A percentile compares a stretch with the other conserved stretches of the same genome.
These are phyloP conservation scores for Solanum piurae DNA, from an alignment of 257 asterid genomes.

Conservation along the genomic window DNA sequence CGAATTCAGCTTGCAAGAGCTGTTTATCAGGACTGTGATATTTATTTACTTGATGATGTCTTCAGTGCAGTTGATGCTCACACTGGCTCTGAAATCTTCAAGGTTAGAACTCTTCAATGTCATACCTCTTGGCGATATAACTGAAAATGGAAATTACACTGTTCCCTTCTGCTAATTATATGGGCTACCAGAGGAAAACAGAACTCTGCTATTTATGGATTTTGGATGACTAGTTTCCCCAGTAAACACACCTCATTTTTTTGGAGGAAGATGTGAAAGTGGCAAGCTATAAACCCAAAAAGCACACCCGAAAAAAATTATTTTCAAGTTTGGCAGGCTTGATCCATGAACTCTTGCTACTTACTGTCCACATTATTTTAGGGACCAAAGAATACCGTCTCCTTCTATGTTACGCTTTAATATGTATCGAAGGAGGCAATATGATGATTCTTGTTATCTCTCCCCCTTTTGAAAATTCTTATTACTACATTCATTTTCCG, in stretches of 20 bases:
- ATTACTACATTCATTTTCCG: not conserved
- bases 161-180: not conserved
- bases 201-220: not conserved
- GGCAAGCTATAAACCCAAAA: not conserved
- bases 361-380: not conserved
- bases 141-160: not conserved
- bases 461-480: not conserved
- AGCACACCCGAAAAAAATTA: no score
- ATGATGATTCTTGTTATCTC: not conserved
- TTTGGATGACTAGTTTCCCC: not conserved
- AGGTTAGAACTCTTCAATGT: constrained; percentile 23
- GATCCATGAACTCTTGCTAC: not conserved
- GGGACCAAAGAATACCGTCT: not conserved
- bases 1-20: constrained; percentile 95
- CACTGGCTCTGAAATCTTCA: constrained; percentile 93
- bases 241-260: not conserved
- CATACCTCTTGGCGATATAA: not conserved
- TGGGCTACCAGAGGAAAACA: not conserved
- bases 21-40: constrained; percentile 84
- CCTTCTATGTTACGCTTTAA: not conserved
- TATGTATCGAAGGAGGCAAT: not conserved
- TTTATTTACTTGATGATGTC: constrained; percentile 84
- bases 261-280: not conserved
- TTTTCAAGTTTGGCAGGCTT: not conserved
- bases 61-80: constrained; percentile 99